These are phyloP conservation scores for Epicoccum nigrum DNA, from an alignment of 2,329 filamentous ascomycete species.

Conservation along the genomic window DNA sequence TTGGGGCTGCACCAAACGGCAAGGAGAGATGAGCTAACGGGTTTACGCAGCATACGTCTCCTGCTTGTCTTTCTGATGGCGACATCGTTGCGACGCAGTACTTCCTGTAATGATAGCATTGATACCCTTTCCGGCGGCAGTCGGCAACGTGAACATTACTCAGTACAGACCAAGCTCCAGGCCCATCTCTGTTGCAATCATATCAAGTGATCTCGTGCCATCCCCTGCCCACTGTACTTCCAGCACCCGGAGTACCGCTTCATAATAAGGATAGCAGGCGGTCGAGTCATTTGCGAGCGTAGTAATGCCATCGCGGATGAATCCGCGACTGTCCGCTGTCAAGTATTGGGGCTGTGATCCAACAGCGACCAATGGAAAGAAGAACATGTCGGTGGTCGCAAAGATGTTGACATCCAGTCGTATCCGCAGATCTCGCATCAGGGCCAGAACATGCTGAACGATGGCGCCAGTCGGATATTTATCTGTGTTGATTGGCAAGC, in stretches of 20 bases:
- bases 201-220: not conserved
- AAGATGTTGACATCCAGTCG: conserved; percentile 1
- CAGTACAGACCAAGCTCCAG: conserved; percentile 13
- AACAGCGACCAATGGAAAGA: conserved; percentile 3
- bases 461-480: not conserved
- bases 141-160: not conserved
- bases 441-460: not conserved
- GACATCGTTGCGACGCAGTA: not conserved
- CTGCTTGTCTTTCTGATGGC: not conserved
- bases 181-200: conserved; percentile 1
- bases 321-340: not conserved
- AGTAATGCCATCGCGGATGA: conserved; percentile 6
- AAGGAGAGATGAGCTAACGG: not conserved
- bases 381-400: not conserved
- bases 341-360: conserved; percentile 1
- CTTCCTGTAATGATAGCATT: not conserved
- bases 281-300: not conserved
- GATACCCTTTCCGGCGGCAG: not conserved
- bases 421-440: conserved; percentile 4
- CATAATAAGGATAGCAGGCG: conserved; percentile 5
- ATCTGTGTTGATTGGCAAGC: not conserved
- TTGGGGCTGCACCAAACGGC: too few relatives aligned
- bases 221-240: not conserved
- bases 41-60: not conserved
- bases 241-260: not conserved